Conservation (phyloP, 2,329 filamentous ascomycete genomes). For the Cryphonectria naterciae region DNA sequence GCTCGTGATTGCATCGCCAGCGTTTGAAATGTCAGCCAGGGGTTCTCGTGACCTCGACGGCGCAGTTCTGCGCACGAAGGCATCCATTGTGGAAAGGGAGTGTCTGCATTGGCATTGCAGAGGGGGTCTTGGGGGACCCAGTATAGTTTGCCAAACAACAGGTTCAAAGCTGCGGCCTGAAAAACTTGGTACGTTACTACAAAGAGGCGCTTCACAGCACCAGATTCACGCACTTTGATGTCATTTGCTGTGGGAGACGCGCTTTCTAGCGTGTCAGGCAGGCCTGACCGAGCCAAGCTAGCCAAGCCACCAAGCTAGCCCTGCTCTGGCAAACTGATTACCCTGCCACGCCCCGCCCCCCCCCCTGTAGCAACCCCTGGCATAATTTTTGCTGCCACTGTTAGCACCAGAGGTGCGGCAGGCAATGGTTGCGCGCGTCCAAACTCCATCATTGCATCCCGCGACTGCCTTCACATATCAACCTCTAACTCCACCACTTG, state of each 20-base stretch:
- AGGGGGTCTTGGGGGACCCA: not conserved
- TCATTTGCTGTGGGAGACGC: constrained; percentile 13
- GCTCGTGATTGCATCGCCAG: constrained; percentile 22
- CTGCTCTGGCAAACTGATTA: not conserved
- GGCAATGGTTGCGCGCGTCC: not conserved
- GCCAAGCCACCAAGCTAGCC: not conserved
- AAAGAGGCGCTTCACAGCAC: not conserved
- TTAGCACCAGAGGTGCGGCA: not conserved
- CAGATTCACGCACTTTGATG: constrained; percentile 10
- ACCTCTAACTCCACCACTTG: not conserved
- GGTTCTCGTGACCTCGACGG: constrained; percentile 27
- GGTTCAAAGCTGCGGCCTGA: not conserved
- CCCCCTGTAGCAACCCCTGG: not conserved
- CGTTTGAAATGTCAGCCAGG: constrained; percentile 30
- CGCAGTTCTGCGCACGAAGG: constrained; percentile 34
- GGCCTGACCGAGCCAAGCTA: not conserved
- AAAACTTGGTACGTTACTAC: not conserved
- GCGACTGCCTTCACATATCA: not conserved
- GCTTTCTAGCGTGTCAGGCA: constrained; percentile 13
- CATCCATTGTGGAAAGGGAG: constrained; percentile 34
- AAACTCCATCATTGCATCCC: not conserved
- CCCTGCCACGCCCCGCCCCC: too few relatives aligned
- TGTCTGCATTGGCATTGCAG: not conserved
- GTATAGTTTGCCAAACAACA: not conserved
- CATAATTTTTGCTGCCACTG: not conserved